These are phyloP conservation scores for Cladorrhinum samala DNA, from an alignment of 495 filamentous ascomycete species.

Conservation along the genomic window DNA sequence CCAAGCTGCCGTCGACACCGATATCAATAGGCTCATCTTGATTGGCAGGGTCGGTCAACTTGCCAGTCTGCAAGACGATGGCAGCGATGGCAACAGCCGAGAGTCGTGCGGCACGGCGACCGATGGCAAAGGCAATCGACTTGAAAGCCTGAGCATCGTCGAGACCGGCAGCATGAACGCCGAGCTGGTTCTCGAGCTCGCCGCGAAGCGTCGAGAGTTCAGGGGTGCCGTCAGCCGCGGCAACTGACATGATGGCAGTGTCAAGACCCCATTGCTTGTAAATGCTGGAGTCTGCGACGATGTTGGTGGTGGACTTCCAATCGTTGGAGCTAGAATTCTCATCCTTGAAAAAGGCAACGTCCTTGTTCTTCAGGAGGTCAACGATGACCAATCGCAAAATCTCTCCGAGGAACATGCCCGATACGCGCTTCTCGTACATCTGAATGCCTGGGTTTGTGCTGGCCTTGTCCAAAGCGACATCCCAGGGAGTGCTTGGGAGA, in stretches of 20 bases:
- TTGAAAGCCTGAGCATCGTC: conserved; percentile 83
- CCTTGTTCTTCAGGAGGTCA: conserved; percentile 54
- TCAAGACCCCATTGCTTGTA: conserved; percentile 84
- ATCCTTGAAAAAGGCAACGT: conserved; percentile 61
- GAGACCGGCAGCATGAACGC: conserved; percentile 59
- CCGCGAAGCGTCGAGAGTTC: conserved; percentile 61
- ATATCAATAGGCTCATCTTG: conserved; percentile 69
- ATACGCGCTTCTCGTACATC: conserved; percentile 98
- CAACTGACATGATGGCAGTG: conserved; percentile 74
- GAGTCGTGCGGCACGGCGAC: conserved; percentile 81
- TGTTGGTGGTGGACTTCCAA: conserved; percentile 58
- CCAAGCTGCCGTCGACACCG: conserved; percentile 83
- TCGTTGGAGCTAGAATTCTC: conserved; percentile 59
- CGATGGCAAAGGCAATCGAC: conserved; percentile 73
- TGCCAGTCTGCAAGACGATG: conserved; percentile 67
- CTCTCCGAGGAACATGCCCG: conserved; percentile 97
- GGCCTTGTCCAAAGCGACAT: conserved; percentile 67
- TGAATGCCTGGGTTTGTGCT: conserved; percentile 92
- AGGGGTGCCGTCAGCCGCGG: conserved; percentile 64
- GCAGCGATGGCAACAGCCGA: conserved; percentile 80
- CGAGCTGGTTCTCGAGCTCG: conserved; percentile 67
- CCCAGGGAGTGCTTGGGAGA: conserved; percentile 80
- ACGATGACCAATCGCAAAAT: conserved; percentile 75
- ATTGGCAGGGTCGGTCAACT: conserved; percentile 42
- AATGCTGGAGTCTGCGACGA: conserved; percentile 58